These are phyloP conservation scores for Gossypium sturtianum DNA, from an alignment of 345 rosid genomes.

Conservation along the genomic window DNA sequence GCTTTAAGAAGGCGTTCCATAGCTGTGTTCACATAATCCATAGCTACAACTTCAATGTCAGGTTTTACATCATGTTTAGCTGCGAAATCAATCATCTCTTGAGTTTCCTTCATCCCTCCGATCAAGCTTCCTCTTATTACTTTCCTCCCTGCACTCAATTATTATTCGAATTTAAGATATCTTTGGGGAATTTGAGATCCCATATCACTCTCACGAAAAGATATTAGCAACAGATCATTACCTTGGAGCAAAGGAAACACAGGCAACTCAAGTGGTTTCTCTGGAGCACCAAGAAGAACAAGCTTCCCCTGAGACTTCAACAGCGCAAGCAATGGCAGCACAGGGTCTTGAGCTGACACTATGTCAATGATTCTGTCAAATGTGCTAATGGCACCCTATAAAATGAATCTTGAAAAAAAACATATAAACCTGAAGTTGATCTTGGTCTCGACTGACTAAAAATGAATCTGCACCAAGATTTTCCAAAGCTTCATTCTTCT, in stretches of 20 bases:
- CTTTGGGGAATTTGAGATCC: too few species aligned
- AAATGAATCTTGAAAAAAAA: fast-evolving
- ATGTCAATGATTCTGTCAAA: conserved; percentile 63
- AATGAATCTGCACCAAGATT: conserved; percentile 40
- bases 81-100: conserved; percentile 49
- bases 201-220: too few species aligned
- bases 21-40: conserved; percentile 47
- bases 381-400: conserved; percentile 7
- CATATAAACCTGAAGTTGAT: conserved; percentile 21
- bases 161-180: background rate
- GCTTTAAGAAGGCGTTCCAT: conserved; percentile 35
- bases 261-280: conserved; percentile 39
- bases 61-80: conserved; percentile 41
- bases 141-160: conserved; percentile 34
- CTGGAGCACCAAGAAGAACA: conserved; percentile 38
- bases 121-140: conserved; percentile 33
- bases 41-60: conserved; percentile 45
- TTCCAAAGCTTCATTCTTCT: conserved; percentile 37
- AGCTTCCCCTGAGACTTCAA: conserved; percentile 28
- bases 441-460: conserved; percentile 30
- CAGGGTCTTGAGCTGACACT: conserved; percentile 38
- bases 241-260: conserved; percentile 33
- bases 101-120: conserved; percentile 54
- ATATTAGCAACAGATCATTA: background rate
- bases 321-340: conserved; percentile 40